Conservation (phyloP, 768 basidiomycete genomes). For the Pisolithus orientalis region DNA sequence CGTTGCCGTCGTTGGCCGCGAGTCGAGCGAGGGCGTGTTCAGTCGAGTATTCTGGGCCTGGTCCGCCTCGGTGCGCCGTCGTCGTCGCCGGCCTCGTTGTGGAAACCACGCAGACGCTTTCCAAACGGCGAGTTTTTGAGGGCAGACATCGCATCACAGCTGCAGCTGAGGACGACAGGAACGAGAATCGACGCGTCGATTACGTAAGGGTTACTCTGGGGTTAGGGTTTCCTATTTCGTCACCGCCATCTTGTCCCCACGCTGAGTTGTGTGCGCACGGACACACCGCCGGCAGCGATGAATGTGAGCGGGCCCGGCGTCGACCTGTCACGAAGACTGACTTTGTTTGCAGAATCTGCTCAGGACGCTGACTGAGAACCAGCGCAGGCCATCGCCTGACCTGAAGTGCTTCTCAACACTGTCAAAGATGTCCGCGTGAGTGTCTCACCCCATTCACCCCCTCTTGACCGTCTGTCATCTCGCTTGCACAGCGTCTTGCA, state of each 20-base stretch:
- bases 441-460: slow-evolving; percentile 18
- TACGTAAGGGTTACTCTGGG: slow-evolving; percentile 15
- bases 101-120: slow-evolving; percentile 71
- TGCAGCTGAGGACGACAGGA: not conserved
- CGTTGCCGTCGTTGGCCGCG: slow-evolving; percentile 49
- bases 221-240: not conserved
- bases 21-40: slow-evolving; percentile 53
- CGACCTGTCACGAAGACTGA: not conserved
- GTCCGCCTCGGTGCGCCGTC: slow-evolving; percentile 47
- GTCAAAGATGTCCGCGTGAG: slow-evolving; percentile 88
- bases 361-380: slow-evolving; percentile 76
- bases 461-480: slow-evolving; percentile 15
- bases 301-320: not conserved
- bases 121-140: slow-evolving; percentile 84
- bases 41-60: slow-evolving; percentile 26
- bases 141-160: slow-evolving; percentile 48
- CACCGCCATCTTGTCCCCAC: not conserved
- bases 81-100: slow-evolving; percentile 48
- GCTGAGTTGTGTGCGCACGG: too few species aligned
- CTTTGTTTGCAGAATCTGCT: slow-evolving; percentile 68
- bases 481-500: slow-evolving; percentile 32
- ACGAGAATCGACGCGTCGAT: slow-evolving; percentile 24
- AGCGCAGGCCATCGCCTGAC: slow-evolving; percentile 60
- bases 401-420: slow-evolving; percentile 74
- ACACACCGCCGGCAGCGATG: not conserved